Conservation (phyloP, 257 asterid genomes). For the Rubia yunnanensis region DNA sequence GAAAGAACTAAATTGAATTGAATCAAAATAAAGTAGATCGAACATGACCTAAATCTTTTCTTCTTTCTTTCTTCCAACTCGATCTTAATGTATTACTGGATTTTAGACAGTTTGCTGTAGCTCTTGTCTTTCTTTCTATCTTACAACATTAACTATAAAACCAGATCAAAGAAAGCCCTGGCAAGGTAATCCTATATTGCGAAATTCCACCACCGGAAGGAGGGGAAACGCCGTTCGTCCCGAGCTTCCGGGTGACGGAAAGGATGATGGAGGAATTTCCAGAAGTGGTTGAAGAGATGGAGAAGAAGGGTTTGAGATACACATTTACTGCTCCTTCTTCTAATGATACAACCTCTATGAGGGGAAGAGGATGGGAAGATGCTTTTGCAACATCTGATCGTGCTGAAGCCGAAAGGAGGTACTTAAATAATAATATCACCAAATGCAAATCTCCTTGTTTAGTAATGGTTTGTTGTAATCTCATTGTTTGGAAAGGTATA, state of each 20-base stretch:
- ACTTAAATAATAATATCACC: neutral
- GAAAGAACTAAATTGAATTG: too few relatives aligned
- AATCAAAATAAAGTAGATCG: too few relatives aligned
- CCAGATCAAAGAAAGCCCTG: slow-evolving; percentile 65
- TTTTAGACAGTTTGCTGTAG: too few relatives aligned
- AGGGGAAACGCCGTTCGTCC: slow-evolving; percentile 78
- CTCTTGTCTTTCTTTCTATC: neutral
- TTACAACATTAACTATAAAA: neutral
- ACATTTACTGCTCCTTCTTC: slow-evolving; percentile 66
- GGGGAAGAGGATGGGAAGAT: slow-evolving; percentile 92
- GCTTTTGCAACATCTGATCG: slow-evolving; percentile 68
- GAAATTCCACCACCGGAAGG: slow-evolving; percentile 82
- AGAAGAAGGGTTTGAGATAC: slow-evolving; percentile 55
- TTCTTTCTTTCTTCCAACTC: too few relatives aligned
- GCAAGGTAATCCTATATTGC: slow-evolving; percentile 62
- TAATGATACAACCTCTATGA: slow-evolving; percentile 50
- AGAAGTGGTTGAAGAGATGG: slow-evolving; percentile 58
- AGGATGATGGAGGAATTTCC: slow-evolving; percentile 70
- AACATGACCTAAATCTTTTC: too few relatives aligned
- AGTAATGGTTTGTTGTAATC: neutral
- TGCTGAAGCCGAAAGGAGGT: slow-evolving; percentile 67
- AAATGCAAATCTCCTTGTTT: neutral
- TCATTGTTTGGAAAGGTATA: too few relatives aligned
- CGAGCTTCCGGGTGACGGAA: slow-evolving; percentile 66
- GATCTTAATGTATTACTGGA: too few relatives aligned